phyloP scores from a whole-genome alignment of 768 basidiomycete species.

The Mycena belliarum region DNA sequence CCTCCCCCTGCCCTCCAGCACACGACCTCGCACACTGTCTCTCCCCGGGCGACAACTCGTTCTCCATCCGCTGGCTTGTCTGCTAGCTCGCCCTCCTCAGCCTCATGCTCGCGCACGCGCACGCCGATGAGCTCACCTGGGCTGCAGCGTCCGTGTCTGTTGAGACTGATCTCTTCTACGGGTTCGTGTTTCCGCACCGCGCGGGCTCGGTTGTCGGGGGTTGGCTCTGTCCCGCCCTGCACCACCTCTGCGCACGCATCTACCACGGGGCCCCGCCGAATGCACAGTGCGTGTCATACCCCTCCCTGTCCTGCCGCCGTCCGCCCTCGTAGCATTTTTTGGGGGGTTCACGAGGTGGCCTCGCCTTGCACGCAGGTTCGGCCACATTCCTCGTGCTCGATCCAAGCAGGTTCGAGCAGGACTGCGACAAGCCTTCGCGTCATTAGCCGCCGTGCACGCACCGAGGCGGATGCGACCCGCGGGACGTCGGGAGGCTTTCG shows the following conservation, averaged over 20 bases:
- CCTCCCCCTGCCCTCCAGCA: conserved; percentile 28
- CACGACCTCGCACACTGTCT: conserved; percentile 29
- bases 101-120: conserved; percentile 23
- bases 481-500: too few species aligned
- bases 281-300: too few species aligned
- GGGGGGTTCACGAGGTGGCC: too few species aligned
- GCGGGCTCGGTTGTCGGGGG: conserved; percentile 13
- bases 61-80: conserved; percentile 31
- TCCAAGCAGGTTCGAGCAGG: too few species aligned
- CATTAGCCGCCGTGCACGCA: too few species aligned
- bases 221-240: conserved; percentile 32
- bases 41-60: conserved; percentile 24
- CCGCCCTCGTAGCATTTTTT: too few species aligned
- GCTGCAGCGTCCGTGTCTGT: not conserved
- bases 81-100: conserved; percentile 30
- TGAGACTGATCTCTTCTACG: conserved; percentile 23
- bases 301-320: too few species aligned
- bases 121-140: conserved; percentile 11
- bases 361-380: too few species aligned
- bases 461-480: too few species aligned
- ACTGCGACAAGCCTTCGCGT: too few species aligned
- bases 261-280: too few species aligned
- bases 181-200: conserved; percentile 26
- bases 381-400: too few species aligned
- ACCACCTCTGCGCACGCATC: conserved; percentile 25